Conservation (phyloP, 805 yeast genomes). For the Priceomyces carsonii region DNA sequence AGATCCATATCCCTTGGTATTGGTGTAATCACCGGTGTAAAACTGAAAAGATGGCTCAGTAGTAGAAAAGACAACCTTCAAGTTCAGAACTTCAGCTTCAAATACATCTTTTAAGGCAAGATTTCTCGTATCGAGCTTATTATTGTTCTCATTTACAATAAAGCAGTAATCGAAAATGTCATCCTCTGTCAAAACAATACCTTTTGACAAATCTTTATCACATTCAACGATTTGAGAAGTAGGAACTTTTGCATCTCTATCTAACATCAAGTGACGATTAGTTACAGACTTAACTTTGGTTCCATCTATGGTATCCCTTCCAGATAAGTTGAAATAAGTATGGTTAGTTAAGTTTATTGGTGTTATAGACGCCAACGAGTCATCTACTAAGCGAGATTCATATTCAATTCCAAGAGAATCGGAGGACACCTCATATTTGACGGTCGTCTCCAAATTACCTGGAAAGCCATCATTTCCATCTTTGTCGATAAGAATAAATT, state of each 20-base stretch:
- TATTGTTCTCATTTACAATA: constrained; percentile 39
- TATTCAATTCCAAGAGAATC: constrained; percentile 50
- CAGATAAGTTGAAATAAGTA: constrained; percentile 54
- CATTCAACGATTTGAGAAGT: constrained; percentile 44
- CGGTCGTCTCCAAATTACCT: constrained; percentile 49
- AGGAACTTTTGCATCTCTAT: constrained; percentile 34
- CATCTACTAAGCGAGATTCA: constrained; percentile 35
- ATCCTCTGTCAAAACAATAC: constrained; percentile 18
- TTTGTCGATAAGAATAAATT: constrained; percentile 43
- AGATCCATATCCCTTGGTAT: constrained; percentile 37
- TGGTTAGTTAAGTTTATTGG: constrained; percentile 63
- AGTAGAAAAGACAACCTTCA: constrained; percentile 44
- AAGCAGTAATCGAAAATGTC: constrained; percentile 48
- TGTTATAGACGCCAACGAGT: constrained; percentile 42
- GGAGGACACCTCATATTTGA: constrained; percentile 45
- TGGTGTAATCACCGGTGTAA: constrained; percentile 58
- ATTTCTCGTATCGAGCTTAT: constrained; percentile 49
- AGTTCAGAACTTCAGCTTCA: constrained; percentile 45
- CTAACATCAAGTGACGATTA: constrained; percentile 44
- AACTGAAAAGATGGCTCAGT: constrained; percentile 71
- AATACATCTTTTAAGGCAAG: constrained; percentile 34
- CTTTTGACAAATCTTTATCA: constrained; percentile 20
- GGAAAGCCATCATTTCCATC: constrained; percentile 62
- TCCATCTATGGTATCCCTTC: constrained; percentile 29
- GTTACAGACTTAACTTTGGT: constrained; percentile 35